A percentile compares a stretch with the other conserved stretches of the same genome.
These are phyloP conservation scores for Rhizophagus clarus DNA, from an alignment of 192 early-diverging fungal species.

Conservation along the genomic window DNA sequence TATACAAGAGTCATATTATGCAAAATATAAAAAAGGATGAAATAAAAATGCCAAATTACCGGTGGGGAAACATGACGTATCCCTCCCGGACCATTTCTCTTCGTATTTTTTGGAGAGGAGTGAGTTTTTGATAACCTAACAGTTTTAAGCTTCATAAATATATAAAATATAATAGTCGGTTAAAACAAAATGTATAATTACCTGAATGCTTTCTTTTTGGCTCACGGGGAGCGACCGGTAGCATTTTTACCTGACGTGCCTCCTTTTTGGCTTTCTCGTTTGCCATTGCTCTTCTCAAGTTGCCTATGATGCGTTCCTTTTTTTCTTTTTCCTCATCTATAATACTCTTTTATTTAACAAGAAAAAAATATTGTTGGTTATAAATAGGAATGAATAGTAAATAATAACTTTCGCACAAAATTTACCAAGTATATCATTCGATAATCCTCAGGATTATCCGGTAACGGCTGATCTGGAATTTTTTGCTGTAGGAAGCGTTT, in stretches of 20 bases:
- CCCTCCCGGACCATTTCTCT: not conserved
- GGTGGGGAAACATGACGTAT: not conserved
- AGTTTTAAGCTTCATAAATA: not conserved
- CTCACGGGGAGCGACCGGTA: not conserved
- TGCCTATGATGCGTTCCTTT: not conserved
- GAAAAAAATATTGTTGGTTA: too few relatives aligned
- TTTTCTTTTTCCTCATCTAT: not conserved
- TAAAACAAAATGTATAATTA: not conserved
- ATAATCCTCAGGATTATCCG: not conserved
- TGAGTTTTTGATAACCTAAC: not conserved
- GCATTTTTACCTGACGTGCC: not conserved
- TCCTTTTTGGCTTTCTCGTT: not conserved
- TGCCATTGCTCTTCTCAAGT: not conserved
- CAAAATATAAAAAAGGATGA: too few relatives aligned
- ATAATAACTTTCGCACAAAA: not conserved
- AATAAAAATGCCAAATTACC: too few relatives aligned
- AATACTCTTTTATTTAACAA: not conserved
- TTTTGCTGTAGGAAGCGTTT: not conserved
- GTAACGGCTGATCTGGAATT: not conserved
- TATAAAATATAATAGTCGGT: not conserved
- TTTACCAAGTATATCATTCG: not conserved
- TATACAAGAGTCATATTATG: too few relatives aligned
- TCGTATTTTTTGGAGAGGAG: not conserved
- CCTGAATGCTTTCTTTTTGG: not conserved
- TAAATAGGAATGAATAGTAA: too few relatives aligned